Conservation (phyloP, 768 basidiomycete genomes). For the Mycena vulgaris region DNA sequence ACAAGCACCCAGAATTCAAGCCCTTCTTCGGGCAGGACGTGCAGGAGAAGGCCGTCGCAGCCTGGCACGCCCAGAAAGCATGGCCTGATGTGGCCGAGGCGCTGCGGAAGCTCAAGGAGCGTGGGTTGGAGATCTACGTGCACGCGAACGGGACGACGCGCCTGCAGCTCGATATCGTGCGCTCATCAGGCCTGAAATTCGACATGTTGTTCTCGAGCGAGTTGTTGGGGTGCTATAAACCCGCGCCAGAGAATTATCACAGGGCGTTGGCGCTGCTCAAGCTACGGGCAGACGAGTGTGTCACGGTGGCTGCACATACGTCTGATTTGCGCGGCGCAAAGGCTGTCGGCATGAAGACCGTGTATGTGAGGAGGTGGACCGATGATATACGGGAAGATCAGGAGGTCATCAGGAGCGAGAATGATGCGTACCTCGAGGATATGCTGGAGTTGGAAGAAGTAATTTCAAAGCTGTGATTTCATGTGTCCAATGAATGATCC, state of each 20-base stretch:
- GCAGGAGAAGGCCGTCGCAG: background rate
- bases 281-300: constrained; percentile 8
- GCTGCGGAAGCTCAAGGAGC: constrained; percentile 10
- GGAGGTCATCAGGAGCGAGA: constrained; percentile 16
- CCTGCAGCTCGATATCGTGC: constrained; percentile 29
- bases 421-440: constrained; percentile 23
- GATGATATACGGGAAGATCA: constrained; percentile 26
- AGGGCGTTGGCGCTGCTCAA: constrained; percentile 9
- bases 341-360: constrained; percentile 24
- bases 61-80: constrained; percentile 13
- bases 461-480: constrained; percentile 13
- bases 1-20: constrained; percentile 5
- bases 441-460: constrained; percentile 11
- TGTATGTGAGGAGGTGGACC: constrained; percentile 18
- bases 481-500: no score
- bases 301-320: constrained; percentile 25
- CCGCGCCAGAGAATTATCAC: constrained; percentile 24
- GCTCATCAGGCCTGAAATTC: constrained; percentile 21
- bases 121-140: constrained; percentile 21
- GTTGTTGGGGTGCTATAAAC: constrained; percentile 23
- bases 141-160: constrained; percentile 31
- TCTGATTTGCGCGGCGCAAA: constrained; percentile 17
- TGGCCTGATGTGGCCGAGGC: constrained; percentile 24
- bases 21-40: constrained; percentile 2
- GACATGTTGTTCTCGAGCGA: constrained; percentile 28